Evolutionary conservation across 495 filamentous ascomycete species (phyloP), one percentile per base, ranked within the genome.

Genomic region (Haplographium delicatum): DNA sequence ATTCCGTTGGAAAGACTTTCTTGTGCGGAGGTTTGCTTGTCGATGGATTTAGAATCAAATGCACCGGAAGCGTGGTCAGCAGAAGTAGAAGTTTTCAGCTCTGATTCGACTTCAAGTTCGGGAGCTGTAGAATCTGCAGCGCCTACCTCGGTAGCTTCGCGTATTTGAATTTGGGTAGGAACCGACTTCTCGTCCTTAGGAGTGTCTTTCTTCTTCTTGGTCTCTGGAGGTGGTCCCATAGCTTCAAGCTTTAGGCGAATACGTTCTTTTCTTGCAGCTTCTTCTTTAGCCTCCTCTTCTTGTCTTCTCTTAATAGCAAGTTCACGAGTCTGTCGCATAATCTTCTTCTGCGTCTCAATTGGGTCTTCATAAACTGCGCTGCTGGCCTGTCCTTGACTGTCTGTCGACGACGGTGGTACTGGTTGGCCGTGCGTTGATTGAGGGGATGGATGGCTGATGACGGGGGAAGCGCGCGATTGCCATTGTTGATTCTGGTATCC

Each of bases 271-370:
- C 78, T 83, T 16, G 76, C 93, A 10, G 84, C 82, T 62, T 93
- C 88, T 60, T 91, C 86, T 45, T 72, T 75, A 28, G 83, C 85
- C 58, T 96, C 91, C 59, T 93, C 77, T 50, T 96, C 90, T 48
- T 83, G 63, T 52, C 83, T 77, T 37, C 91, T 83, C 65, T 87
- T 85, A 56, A 83, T 82, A 9, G 88, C 90, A 47, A 83, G 68
- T 57, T 93, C 78, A 19, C 85, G 75, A 45, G 82, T 82, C 59
- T 91, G 85, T 45, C 80, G 83, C 93, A 97, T 97, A 13, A 95
- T 71, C 35, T 80, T 81, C 65, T 89, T 83, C 63, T 97, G 93
- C 28, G 79, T 60, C 41, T 76, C 82, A 45, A 61, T 72, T 34
- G 73, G 78, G 31, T 88, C 79, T 49, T 83, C 81, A 15, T 73